phyloP scores from a whole-genome alignment of 306 rosid genomes.

The Quillaja saponaria region DNA sequence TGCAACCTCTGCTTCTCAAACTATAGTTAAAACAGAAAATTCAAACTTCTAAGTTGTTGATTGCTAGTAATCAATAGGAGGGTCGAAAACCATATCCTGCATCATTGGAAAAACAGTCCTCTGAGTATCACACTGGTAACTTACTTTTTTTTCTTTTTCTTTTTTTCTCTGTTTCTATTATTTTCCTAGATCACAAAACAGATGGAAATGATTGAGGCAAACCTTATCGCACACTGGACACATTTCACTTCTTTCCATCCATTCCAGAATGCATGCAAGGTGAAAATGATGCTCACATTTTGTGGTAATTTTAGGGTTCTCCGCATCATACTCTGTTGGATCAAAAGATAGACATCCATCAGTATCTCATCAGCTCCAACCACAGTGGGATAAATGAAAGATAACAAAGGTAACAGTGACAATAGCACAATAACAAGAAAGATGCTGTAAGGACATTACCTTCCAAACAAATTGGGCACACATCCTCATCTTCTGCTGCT shows the following conservation, averaged over 20 bases:
- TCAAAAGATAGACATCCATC: slow-evolving; percentile 22
- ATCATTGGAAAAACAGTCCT: slow-evolving; percentile 23
- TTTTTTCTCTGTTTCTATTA: too few species aligned
- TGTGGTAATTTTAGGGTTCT: slow-evolving; percentile 73
- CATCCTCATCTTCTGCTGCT: slow-evolving; percentile 71
- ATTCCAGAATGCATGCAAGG: slow-evolving; percentile 96
- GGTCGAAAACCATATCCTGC: slow-evolving; percentile 78
- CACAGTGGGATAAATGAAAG: slow-evolving; percentile 22
- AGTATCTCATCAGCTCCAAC: slow-evolving; percentile 16
- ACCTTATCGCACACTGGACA: slow-evolving; percentile 97
- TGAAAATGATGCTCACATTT: slow-evolving; percentile 91
- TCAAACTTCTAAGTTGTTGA: slow-evolving; percentile 21
- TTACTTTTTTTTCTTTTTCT: too few species aligned
- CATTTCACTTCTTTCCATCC: slow-evolving; percentile 94
- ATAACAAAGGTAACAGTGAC: slow-evolving; percentile 10
- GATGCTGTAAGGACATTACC: slow-evolving; percentile 49
- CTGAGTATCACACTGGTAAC: not conserved
- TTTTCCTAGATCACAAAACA: slow-evolving; percentile 9
- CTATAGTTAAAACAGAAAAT: slow-evolving; percentile 32
- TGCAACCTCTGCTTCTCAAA: slow-evolving; percentile 37
- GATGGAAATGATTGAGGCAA: slow-evolving; percentile 24
- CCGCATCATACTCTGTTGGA: slow-evolving; percentile 71
- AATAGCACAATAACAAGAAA: slow-evolving; percentile 6
- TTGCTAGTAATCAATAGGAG: slow-evolving; percentile 64
- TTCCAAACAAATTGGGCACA: slow-evolving; percentile 93